phyloP scores from a whole-genome alignment of 2,329 filamentous ascomycete species.

The Epichloe sylvatica region DNA sequence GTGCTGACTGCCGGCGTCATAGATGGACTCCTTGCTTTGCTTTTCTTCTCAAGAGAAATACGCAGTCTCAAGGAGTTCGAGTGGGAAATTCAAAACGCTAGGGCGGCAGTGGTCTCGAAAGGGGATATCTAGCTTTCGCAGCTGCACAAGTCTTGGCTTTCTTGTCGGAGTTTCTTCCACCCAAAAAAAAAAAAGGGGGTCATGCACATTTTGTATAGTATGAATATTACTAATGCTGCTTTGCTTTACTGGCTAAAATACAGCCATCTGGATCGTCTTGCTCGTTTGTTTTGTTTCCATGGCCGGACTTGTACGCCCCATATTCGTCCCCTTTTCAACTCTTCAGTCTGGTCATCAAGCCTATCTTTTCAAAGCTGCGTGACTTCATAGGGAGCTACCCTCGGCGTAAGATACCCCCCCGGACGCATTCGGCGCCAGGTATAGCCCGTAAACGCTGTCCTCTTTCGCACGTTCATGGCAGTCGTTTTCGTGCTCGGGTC shows the following conservation, averaged over 20 bases:
- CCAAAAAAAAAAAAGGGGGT: neutral
- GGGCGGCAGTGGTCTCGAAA: constrained; percentile 21
- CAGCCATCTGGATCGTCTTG: too few species aligned
- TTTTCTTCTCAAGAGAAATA: constrained; percentile 79
- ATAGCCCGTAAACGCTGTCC: constrained; percentile 78
- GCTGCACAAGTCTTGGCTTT: neutral
- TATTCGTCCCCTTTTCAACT: neutral
- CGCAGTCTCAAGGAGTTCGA: constrained; percentile 78
- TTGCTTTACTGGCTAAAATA: too few species aligned
- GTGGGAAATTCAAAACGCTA: constrained; percentile 73
- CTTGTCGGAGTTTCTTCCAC: neutral
- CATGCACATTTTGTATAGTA: neutral
- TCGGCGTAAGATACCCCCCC: constrained; percentile 15
- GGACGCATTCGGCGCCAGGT: constrained; percentile 51
- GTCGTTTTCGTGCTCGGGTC: constrained; percentile 51
- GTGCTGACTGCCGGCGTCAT: constrained; percentile 62
- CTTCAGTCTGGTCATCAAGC: neutral
- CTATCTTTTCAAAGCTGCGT: neutral
- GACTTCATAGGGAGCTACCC: neutral
- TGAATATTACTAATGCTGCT: constrained; percentile 1
- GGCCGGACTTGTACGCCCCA: neutral
- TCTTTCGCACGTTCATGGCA: constrained; percentile 70
- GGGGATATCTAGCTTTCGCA: neutral
- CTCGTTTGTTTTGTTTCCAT: neutral
- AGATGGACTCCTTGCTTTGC: constrained; percentile 70